These are phyloP conservation scores for Scleroderma bovista DNA, from an alignment of 768 basidiomycete genomes.

Conservation along the genomic window DNA sequence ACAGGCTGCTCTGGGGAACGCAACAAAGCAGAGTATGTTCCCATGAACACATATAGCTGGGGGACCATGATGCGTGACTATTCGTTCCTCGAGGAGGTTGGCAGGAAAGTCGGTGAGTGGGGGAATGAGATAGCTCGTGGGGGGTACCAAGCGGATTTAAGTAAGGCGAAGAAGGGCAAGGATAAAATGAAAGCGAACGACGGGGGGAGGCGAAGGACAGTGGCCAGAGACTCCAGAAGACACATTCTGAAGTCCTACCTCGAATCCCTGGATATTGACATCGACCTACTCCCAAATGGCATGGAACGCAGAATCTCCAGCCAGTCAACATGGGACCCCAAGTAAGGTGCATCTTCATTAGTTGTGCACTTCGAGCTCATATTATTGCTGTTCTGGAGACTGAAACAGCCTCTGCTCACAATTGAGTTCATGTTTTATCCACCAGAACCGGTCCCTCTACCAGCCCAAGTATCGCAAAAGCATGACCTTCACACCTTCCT, in stretches of 20 bases:
- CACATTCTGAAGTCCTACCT: constrained; percentile 67
- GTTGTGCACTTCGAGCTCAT: constrained; percentile 10
- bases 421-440: constrained; percentile 67
- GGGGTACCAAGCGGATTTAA: constrained; percentile 40
- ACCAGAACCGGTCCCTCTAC: constrained; percentile 38
- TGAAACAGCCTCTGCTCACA: constrained; percentile 61
- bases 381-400: constrained; percentile 37
- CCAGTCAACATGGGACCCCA: constrained; percentile 79
- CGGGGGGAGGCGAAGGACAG: constrained; percentile 13
- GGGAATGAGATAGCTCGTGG: constrained; percentile 64
- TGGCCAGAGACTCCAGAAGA: constrained; percentile 43
- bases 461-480: constrained; percentile 28
- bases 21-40: constrained; percentile 66
- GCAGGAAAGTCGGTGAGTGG: constrained; percentile 69
- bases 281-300: constrained; percentile 73
- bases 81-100: constrained; percentile 76
- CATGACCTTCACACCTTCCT: constrained; percentile 45
- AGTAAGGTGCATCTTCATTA: constrained; percentile 41
- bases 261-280: constrained; percentile 58
- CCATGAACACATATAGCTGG: constrained; percentile 81
- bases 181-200: constrained; percentile 18
- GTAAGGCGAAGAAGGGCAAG: constrained; percentile 15
- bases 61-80: constrained; percentile 90
- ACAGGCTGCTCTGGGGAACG: constrained; percentile 67
- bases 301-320: constrained; percentile 78